Evolutionary conservation across 2,329 filamentous ascomycete genomes (phyloP).

Genomic region (Zalaria obscura): DNA sequence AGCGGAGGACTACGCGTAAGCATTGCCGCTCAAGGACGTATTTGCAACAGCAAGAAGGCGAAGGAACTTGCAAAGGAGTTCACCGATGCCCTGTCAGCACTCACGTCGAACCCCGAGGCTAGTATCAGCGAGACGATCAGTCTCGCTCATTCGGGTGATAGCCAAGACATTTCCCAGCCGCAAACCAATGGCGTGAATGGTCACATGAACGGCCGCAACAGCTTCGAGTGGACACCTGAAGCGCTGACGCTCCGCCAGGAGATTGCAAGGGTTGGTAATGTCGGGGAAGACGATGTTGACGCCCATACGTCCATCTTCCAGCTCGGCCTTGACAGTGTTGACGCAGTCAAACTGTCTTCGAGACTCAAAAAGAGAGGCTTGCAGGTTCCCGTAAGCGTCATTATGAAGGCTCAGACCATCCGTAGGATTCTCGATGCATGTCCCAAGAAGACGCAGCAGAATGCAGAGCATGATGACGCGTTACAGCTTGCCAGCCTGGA

Average conservation of each 20-base stretch:
- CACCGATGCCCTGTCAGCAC: conserved; percentile 21
- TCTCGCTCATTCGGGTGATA: conserved; percentile 5
- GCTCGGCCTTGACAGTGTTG: conserved; percentile 82
- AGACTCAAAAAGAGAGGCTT: conserved; percentile 49
- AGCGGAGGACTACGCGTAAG: conserved; percentile 39
- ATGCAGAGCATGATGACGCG: conserved; percentile 4
- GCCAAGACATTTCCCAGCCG: conserved; percentile 5
- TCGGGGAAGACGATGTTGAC: conserved; percentile 36
- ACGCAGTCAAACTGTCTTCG: conserved; percentile 71
- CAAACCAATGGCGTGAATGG: conserved; percentile 1
- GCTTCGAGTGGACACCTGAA: conserved; percentile 45
- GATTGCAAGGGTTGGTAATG: conserved; percentile 47
- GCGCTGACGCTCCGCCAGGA: conserved; percentile 43
- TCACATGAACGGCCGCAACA: conserved; percentile 10
- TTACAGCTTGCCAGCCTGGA: neutral
- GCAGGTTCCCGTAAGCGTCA: conserved; percentile 53
- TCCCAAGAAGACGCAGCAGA: conserved; percentile 1
- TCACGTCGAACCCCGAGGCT: conserved; percentile 19
- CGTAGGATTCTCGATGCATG: conserved; percentile 36
- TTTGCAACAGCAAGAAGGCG: conserved; percentile 22
- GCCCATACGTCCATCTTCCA: conserved; percentile 57
- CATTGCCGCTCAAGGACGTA: conserved; percentile 42
- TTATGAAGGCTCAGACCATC: conserved; percentile 61
- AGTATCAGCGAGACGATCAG: conserved; percentile 9
- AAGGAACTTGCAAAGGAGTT: conserved; percentile 29